Percentiles rank a stretch among this genome's conserved stretches.
Evolutionary conservation across 2,329 filamentous ascomycete genomes (phyloP).

Genomic region (Aureobasidium namibiae): DNA sequence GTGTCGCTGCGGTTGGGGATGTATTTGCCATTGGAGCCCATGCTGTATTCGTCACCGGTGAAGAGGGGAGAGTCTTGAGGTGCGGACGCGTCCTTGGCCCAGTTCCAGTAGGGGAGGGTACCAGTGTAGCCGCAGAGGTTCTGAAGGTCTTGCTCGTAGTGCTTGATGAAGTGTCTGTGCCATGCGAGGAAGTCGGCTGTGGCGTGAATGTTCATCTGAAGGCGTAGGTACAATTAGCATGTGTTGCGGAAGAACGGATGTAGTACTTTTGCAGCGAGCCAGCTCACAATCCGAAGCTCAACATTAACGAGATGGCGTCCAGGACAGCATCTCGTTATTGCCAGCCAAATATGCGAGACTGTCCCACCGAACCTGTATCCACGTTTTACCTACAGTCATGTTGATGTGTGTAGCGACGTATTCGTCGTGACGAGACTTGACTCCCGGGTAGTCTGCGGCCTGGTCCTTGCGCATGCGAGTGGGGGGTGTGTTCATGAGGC

Average conservation of each 20-base stretch:
- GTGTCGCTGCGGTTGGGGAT: constrained; percentile 21
- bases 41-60: constrained; percentile 43
- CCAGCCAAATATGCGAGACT: no score
- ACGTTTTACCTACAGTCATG: no score
- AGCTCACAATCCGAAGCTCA: no score
- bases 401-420: constrained; percentile 22
- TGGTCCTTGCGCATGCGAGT: constrained; percentile 21
- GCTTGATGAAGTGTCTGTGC: constrained; percentile 36
- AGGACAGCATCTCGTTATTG: no score
- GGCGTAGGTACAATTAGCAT: no score
- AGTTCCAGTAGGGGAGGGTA: constrained; percentile 28
- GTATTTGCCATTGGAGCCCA: constrained; percentile 25
- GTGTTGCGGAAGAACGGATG: no score
- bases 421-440: constrained; percentile 25
- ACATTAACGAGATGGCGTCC: no score
- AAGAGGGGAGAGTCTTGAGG: constrained; percentile 42
- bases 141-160: constrained; percentile 35
- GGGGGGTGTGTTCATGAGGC: constrained; percentile 22
- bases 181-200: constrained; percentile 30
- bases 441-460: constrained; percentile 22
- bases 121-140: constrained; percentile 38
- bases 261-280: no score
- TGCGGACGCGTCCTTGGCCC: constrained; percentile 27
- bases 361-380: no score
- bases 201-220: constrained; percentile 24